A percentile compares a stretch with the other conserved stretches of the same genome.
Evolutionary conservation across 2,329 filamentous ascomycete species (phyloP).

Genomic region (Talaromyces sp.): DNA sequence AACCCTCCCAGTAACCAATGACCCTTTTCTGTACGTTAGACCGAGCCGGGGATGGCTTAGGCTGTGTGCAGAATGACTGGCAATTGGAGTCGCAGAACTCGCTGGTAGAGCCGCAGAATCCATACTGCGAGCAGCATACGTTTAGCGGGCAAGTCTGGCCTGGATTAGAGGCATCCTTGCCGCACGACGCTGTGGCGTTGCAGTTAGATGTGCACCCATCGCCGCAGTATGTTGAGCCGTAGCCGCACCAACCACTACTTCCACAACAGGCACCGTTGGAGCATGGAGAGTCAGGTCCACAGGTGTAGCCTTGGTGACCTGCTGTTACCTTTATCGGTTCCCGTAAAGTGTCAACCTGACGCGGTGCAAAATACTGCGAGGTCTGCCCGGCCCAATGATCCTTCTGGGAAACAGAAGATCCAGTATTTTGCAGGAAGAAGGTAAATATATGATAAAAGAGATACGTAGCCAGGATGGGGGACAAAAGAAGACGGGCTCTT

Average conservation of each 20-base stretch:
- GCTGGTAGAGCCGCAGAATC: constrained; percentile 7
- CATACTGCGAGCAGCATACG: constrained; percentile 6
- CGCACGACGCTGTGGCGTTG: constrained; percentile 3
- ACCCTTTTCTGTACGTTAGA: constrained; percentile 5
- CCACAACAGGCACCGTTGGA: background rate
- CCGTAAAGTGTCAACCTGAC: too few species aligned
- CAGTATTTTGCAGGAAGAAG: too few species aligned
- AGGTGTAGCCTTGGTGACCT: background rate
- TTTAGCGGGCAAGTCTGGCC: constrained; percentile 3
- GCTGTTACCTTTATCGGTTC: too few species aligned
- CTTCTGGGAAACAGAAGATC: too few species aligned
- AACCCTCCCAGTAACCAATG: constrained; percentile 32
- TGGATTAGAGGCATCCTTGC: background rate
- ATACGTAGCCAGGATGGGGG: too few species aligned
- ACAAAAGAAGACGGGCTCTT: too few species aligned
- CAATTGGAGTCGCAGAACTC: constrained; percentile 6
- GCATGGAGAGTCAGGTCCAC: background rate
- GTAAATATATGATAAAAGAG: too few species aligned
- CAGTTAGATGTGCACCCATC: constrained; percentile 3
- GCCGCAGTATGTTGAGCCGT: background rate
- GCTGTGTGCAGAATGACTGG: background rate
- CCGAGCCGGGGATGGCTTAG: background rate
- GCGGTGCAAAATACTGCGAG: too few species aligned
- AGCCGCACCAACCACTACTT: background rate
- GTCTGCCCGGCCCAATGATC: too few species aligned